Base-by-base conservation (phyloP, 2,329 filamentous ascomycete genomes). In the Xylaria sp. region DNA sequence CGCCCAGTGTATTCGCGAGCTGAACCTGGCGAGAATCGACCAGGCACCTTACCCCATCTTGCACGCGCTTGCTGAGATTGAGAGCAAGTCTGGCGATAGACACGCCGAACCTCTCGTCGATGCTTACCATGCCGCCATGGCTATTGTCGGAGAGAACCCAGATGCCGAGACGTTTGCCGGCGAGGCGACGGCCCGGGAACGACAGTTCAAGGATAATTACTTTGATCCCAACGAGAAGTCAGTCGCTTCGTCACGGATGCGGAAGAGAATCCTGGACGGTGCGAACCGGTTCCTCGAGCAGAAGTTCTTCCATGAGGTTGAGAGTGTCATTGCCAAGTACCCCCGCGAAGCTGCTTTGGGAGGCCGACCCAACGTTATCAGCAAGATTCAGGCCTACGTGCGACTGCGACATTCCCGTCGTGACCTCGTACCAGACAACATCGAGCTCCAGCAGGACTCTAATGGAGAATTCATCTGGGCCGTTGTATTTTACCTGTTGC, bases 361-460 rank as follows among this genome's bases (percentile, higher is more conserved):
- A 61, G 94, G 94, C 65, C 84, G 92, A 47, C 94, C 94, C 1
- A 91, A 92, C 57, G 84, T 91, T 19, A 83, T 92, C 65, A 96
- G 90, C 79, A 96, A 96, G 76, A 88, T 97, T 70, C 91, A 91
- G 70, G 94, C 91, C 6, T 99, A 93, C 71, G 91, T 99, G 67
- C 86, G 92, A 53, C 81, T 97, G 59, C 86, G 90, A 62, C 84
- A 87, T 48, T 82, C 84, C 1, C 85, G 91, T 60, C 96, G 92
- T 74, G 91, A 96, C 70, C 82, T 97, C 49, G 90, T 89, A 1
- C 86, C 88, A 2, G 90, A 96, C 70, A 90, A 88, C 63, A 84
- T 87, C 3, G 86, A 93, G 65, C 80, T 97, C 52, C 91, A 96
- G 73, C 85, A 87, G 72, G 82, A 62, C 52, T 44, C 92, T 52